Evolutionary conservation across 2,329 filamentous ascomycete species (phyloP), one percentile per base, ranked within the genome.

Genomic region (Phaeomoniella chlamydospora): DNA sequence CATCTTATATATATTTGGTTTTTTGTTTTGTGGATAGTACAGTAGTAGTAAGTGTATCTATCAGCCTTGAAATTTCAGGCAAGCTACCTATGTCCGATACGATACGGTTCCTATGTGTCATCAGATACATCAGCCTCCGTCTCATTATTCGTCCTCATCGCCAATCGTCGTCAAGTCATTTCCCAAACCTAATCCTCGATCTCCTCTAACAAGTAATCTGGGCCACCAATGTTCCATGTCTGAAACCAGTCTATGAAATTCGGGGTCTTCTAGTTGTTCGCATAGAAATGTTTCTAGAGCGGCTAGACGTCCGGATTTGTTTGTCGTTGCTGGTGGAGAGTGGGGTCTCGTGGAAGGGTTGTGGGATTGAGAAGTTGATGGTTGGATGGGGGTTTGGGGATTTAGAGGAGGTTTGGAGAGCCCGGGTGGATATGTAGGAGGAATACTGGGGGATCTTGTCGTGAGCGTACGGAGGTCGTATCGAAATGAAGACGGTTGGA

Each of bases 201-300:
- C 22, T n/a, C n/a, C 22, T 26, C 22, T n/a, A 9, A 26, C 22
- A 26, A 26, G 22, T 6, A 26, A n/a, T 26, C 22, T 26, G 6
- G 22, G 22, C 6, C n/a, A 26, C 22, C 22, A 26, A 26, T 6
- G 6, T n/a, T 26, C 22, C 4, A 64, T 45, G 41, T 58, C 56
- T 43, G 57, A 48, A 37, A 57, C 61, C 10, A 65, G 45, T 16
- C 45, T 41, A 16, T 57, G 41, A 36, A 65, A 65, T 3, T 38
- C 45, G 15, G 61, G 57, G 16, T 61, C 54, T 18, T 63, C 54
- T 2, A 64, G 45, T 36, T 59, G 49, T 11, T 51, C 42, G 34
- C 59, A 62, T 31, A 65, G 52, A 54, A 59, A 64, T 26, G 52
- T 51, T 38, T 57, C 54, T 6, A 63, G 41, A 6, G 51, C 42